Conservation (phyloP, 352 stramenopile genomes). For the Halophytophthora polymorphica region DNA sequence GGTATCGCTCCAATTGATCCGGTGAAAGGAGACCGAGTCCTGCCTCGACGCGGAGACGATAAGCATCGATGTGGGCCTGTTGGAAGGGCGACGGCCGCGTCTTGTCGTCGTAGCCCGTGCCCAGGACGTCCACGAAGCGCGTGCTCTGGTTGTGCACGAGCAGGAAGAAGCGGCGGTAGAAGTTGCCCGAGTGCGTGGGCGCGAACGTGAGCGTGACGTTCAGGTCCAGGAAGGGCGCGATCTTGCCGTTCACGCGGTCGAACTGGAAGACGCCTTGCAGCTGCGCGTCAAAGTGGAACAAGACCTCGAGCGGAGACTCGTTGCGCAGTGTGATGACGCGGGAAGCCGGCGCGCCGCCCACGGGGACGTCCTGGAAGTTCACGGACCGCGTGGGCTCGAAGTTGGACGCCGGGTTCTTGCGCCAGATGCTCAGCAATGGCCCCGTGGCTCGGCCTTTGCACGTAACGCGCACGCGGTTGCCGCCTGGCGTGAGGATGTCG, state of each 20-base stretch:
- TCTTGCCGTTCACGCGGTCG: constrained; percentile 63
- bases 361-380: constrained; percentile 87
- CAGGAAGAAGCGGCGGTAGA: constrained; percentile 88
- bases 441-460: constrained; percentile 70
- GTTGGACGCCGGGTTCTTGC: constrained; percentile 75
- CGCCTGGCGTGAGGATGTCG: constrained; percentile 85
- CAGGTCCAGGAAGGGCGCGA: constrained; percentile 74
- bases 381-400: constrained; percentile 71
- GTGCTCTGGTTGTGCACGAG: constrained; percentile 84
- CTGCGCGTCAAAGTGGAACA: constrained; percentile 81
- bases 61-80: constrained; percentile 89
- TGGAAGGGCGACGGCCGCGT: constrained; percentile 88
- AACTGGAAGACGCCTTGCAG: constrained; percentile 84
- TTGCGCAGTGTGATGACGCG: constrained; percentile 86
- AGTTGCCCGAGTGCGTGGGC: constrained; percentile 76
- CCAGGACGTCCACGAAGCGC: constrained; percentile 86
- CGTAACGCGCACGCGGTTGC: constrained; percentile 75
- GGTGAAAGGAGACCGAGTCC: constrained; percentile 74
- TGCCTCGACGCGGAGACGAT: constrained; percentile 44
- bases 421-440: constrained; percentile 69
- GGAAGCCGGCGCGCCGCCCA: constrained; percentile 48
- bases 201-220: constrained; percentile 87
- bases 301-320: constrained; percentile 61
- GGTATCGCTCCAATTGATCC: constrained; percentile 79
- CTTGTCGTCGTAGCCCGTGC: constrained; percentile 88